Evolutionary conservation across 2,329 filamentous ascomycete genomes (phyloP), one percentile per base, ranked within the genome.

Genomic region (Fusarium austroafricanum): DNA sequence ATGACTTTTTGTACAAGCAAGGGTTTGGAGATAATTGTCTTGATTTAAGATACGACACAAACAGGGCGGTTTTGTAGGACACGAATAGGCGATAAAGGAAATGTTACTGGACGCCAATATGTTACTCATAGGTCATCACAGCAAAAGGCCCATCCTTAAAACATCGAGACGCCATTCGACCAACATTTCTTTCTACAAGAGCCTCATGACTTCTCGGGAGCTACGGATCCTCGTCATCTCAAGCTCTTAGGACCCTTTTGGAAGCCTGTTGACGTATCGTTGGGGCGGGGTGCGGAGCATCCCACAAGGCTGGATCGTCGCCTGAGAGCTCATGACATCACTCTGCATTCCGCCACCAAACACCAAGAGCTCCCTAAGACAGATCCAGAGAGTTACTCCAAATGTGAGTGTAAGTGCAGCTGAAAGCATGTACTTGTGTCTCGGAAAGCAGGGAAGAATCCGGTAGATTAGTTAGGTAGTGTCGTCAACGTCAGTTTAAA

Each of bases 241-340:
- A 18, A 54, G 23, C 40, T 54, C 11, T 29, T 8, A n/a, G 17
- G 35, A 21, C 37, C 15, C 11, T 31, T 35, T 33, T 17, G 38
- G 21, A 50, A 43, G 58, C 52, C 39, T 49, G 55, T 61, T 68
- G 60, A 67, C 63, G 61, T 67, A 67, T 69, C 40, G 56, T 55
- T 44, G 54, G 51, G 26, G 39, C 56, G 57, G 67, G 67, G 66
- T 65, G 65, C 60, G 64, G 63, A 67, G 65, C 62, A 59, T 66
- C 60, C 61, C 51, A 53, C 58, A 67, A 50, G 46, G 53, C 67
- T 61, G 56, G 61, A 68, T 68, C 65, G 40, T 53, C 35, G 51
- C 52, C 45, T 50, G 26, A 35, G 50, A 42, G 55, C 40, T 46
- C 26, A 78, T 79, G 77, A 79, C 77, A 79, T 79, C 77, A 79